Conservation (phyloP, 768 basidiomycete genomes). For the Amanita polypyramis region DNA sequence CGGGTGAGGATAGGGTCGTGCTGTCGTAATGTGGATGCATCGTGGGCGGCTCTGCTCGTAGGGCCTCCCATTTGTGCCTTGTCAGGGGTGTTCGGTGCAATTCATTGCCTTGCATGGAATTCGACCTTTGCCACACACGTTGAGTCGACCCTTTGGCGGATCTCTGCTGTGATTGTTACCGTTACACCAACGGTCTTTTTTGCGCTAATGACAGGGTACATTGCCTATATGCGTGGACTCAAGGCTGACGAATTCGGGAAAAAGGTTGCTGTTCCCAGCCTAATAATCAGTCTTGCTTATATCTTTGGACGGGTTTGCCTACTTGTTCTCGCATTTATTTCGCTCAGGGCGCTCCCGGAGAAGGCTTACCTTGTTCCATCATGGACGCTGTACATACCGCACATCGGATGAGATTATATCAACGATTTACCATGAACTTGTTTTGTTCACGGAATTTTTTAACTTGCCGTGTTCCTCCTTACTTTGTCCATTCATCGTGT, state of each 20-base stretch:
- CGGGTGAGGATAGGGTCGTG: background rate
- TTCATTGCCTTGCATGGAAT: no score
- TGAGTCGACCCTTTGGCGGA: no score
- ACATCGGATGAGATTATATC: no score
- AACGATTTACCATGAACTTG: no score
- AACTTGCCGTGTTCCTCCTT: no score
- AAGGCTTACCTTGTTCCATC: background rate
- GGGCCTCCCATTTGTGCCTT: background rate
- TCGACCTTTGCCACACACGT: no score
- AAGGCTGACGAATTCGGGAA: background rate
- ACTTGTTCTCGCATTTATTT: background rate
- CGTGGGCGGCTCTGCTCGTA: background rate
- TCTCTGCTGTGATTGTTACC: no score
- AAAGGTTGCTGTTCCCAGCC: no score
- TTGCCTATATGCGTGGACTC: background rate
- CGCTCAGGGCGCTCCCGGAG: background rate
- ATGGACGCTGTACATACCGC: background rate
- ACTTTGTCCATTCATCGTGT: no score
- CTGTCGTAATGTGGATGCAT: background rate
- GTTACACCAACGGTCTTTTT: no score
- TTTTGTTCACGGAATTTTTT: no score
- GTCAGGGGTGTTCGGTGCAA: conserved; percentile 12
- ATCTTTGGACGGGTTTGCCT: background rate
- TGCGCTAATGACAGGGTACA: no score
- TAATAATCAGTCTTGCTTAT: background rate